A percentile compares a stretch with the other conserved stretches of the same genome.
phyloP scores from a whole-genome alignment of 2,329 filamentous ascomycete genomes.

The Aspergillus felis region DNA sequence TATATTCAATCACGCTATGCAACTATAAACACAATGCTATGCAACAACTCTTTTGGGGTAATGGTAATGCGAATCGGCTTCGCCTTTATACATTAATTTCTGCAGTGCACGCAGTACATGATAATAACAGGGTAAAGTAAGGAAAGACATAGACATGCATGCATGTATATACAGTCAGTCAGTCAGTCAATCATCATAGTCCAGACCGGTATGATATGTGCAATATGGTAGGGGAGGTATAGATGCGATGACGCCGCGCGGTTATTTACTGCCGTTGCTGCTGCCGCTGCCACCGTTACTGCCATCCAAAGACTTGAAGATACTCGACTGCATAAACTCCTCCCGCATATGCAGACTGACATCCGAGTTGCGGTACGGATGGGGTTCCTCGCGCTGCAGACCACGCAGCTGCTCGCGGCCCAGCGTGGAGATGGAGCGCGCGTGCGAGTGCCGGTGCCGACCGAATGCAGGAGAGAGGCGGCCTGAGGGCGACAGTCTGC shows the following conservation, averaged over 20 bases:
- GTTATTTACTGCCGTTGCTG: background rate
- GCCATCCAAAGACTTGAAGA: slow-evolving; percentile 14
- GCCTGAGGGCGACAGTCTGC: slow-evolving; percentile 13
- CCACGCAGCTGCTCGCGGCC: slow-evolving; percentile 31
- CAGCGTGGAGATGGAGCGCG: slow-evolving; percentile 23
- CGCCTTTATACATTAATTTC: no score
- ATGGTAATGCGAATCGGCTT: no score
- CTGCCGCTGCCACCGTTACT: background rate
- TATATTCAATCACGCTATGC: no score
- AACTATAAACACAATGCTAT: no score
- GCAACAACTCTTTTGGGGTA: no score
- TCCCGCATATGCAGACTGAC: slow-evolving; percentile 33
- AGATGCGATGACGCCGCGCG: no score
- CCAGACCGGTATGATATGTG: background rate
- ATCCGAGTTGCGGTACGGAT: slow-evolving; percentile 37
- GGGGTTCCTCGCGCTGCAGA: slow-evolving; percentile 31
- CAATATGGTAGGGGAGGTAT: no score
- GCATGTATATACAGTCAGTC: no score
- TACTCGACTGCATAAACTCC: slow-evolving; percentile 28
- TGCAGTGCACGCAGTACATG: no score
- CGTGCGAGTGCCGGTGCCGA: slow-evolving; percentile 10
- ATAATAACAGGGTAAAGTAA: no score
- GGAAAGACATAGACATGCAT: no score
- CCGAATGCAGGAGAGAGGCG: slow-evolving; percentile 4
- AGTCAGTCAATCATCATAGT: no score